Conservation (phyloP, 192 early-diverging fungal species). For the Coemansia furcata region DNA sequence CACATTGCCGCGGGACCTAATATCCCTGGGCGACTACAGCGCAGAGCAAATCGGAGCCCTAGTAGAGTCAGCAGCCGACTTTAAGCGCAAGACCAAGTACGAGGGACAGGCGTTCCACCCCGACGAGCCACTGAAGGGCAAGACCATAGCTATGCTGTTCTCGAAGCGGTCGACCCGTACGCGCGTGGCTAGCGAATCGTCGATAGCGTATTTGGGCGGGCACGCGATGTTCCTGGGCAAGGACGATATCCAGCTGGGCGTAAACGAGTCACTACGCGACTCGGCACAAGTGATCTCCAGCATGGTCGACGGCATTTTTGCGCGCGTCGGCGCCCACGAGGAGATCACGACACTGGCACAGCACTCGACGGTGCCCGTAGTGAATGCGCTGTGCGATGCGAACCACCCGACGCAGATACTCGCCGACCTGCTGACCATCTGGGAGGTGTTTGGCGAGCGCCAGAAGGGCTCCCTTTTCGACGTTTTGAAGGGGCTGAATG, state of each 20-base stretch:
- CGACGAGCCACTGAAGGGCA: slow-evolving; percentile 65
- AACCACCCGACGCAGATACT: slow-evolving; percentile 98
- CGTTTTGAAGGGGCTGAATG: slow-evolving; percentile 61
- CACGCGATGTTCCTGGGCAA: slow-evolving; percentile 93
- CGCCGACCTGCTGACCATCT: slow-evolving; percentile 93
- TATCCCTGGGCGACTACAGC: slow-evolving; percentile 75
- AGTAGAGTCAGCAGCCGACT: slow-evolving; percentile 71
- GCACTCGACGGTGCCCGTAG: slow-evolving; percentile 87
- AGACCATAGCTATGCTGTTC: slow-evolving; percentile 91
- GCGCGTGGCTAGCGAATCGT: slow-evolving; percentile 89
- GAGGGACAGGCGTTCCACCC: slow-evolving; percentile 53
- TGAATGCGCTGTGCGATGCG: slow-evolving; percentile 93
- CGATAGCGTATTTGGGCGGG: slow-evolving; percentile 89
- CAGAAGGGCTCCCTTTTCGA: slow-evolving; percentile 32
- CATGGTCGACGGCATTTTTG: slow-evolving; percentile 96
- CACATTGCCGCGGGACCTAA: slow-evolving; percentile 43
- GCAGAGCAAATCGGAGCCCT: slow-evolving; percentile 74
- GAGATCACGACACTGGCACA: slow-evolving; percentile 88
- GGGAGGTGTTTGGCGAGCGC: slow-evolving; percentile 63
- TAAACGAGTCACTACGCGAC: slow-evolving; percentile 91
- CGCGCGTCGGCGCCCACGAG: slow-evolving; percentile 82
- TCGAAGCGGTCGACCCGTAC: slow-evolving; percentile 97
- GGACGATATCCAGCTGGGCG: slow-evolving; percentile 95
- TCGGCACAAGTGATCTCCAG: slow-evolving; percentile 87
- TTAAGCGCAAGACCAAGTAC: slow-evolving; percentile 73